These are phyloP conservation scores for Pythium dissimile DNA, from an alignment of 352 stramenopile genomes.

Conservation along the genomic window DNA sequence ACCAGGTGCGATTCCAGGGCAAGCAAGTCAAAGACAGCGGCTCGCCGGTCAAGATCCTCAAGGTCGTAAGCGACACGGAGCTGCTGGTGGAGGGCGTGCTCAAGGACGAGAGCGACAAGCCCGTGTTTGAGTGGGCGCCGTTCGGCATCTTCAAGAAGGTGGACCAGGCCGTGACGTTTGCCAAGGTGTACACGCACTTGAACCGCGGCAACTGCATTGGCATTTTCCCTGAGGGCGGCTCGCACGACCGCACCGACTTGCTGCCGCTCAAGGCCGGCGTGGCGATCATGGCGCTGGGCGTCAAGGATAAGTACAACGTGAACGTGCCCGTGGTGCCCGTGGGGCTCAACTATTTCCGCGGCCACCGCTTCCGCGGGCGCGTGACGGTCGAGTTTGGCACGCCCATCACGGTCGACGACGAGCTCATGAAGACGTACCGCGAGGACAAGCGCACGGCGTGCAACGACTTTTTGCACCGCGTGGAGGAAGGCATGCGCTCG, in stretches of 20 bases:
- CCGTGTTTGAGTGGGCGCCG: slow-evolving; percentile 33
- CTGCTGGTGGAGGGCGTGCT: slow-evolving; percentile 55
- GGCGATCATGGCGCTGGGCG: slow-evolving; percentile 96
- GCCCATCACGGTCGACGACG: slow-evolving; percentile 82
- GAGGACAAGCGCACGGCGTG: slow-evolving; percentile 78
- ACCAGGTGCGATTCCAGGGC: slow-evolving; percentile 76
- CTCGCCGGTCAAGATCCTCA: slow-evolving; percentile 78
- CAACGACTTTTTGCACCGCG: slow-evolving; percentile 77
- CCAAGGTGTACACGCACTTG: slow-evolving; percentile 90
- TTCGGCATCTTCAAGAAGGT: slow-evolving; percentile 92
- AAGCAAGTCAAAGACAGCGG: slow-evolving; percentile 79
- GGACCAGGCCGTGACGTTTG: slow-evolving; percentile 91
- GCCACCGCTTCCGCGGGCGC: slow-evolving; percentile 95
- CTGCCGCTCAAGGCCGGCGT: slow-evolving; percentile 97
- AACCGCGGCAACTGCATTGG: slow-evolving; percentile 89
- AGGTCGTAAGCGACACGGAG: slow-evolving; percentile 85
- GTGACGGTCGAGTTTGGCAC: slow-evolving; percentile 97
- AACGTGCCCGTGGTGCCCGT: slow-evolving; percentile 96
- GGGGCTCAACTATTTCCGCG: slow-evolving; percentile 97
- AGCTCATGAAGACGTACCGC: slow-evolving; percentile 88
- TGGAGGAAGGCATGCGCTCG: slow-evolving; percentile 83
- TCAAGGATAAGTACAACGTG: slow-evolving; percentile 95
- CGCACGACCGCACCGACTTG: slow-evolving; percentile 96
- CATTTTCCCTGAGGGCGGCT: slow-evolving; percentile 98
- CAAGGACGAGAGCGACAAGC: slow-evolving; percentile 29